Percentiles rank a stretch among this genome's conserved stretches.
Conservation (phyloP, 208 protist species). For the Trypanosoma lewisi region DNA sequence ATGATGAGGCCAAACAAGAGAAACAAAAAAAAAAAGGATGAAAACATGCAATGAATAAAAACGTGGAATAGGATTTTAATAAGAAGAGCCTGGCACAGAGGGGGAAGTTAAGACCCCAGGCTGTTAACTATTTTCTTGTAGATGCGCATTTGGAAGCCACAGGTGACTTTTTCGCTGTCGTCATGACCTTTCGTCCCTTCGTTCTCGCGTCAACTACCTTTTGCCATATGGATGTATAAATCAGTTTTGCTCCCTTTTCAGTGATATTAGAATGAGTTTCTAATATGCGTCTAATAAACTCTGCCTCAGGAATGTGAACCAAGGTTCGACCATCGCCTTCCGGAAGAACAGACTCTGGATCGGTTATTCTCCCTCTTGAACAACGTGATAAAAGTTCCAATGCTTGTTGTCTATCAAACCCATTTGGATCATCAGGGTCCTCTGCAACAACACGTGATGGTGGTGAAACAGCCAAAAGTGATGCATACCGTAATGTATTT, state of each 20-base stretch:
- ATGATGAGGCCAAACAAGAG: background rate
- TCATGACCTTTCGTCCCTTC: constrained; percentile 86
- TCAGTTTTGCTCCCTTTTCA: constrained; percentile 85
- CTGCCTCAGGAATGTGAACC: constrained; percentile 85
- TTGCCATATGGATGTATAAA: constrained; percentile 87
- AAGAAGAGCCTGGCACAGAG: constrained; percentile 17
- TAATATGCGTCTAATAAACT: constrained; percentile 80
- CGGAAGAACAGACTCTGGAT: constrained; percentile 74
- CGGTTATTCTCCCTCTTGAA: constrained; percentile 56
- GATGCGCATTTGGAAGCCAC: constrained; percentile 61
- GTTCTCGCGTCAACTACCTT: constrained; percentile 85
- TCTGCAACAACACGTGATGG: constrained; percentile 65
- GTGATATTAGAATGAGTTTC: constrained; percentile 65
- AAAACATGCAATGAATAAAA: constrained; percentile 14
- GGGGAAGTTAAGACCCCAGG: background rate
- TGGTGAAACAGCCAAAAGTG: constrained; percentile 70
- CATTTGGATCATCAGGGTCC: constrained; percentile 82
- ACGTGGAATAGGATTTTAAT: constrained; percentile 7
- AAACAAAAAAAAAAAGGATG: constrained; percentile 17
- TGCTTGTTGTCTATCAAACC: constrained; percentile 72
- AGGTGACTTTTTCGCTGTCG: constrained; percentile 56
- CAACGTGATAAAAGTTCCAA: constrained; percentile 64
- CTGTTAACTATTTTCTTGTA: constrained; percentile 26
- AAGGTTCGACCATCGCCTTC: constrained; percentile 87
- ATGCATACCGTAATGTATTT: constrained; percentile 89